Percentiles rank a stretch among this genome's conserved stretches.
phyloP scores from a whole-genome alignment of 129 eudicot species.

The Ambrosia trifida region DNA sequence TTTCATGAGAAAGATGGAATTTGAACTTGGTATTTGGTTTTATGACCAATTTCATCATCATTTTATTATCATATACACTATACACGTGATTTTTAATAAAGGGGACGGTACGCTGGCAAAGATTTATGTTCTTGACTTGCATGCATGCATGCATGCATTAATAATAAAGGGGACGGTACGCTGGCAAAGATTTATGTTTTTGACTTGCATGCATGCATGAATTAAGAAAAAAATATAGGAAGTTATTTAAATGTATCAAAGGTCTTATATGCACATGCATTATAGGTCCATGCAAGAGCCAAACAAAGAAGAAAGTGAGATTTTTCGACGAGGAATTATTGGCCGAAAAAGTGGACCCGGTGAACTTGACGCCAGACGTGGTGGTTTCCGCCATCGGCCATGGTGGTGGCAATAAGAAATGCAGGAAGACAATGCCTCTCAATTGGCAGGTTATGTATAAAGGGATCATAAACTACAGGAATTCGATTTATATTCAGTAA shows the following conservation, averaged over 20 bases:
- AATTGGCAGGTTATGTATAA: conserved; percentile 81
- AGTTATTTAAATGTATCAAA: not conserved
- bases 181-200: too few relatives aligned
- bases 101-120: too few relatives aligned
- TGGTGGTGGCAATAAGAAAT: conserved; percentile 32
- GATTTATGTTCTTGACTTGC: not conserved
- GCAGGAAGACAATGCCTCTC: conserved; percentile 56
- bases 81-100: not conserved
- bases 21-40: conserved; percentile 46
- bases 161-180: not conserved
- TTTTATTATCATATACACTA: not conserved
- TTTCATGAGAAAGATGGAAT: conserved; percentile 75
- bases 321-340: conserved; percentile 36
- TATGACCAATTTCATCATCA: not conserved
- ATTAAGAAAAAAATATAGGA: too few relatives aligned
- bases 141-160: not conserved
- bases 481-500: conserved; percentile 32
- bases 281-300: conserved; percentile 42
- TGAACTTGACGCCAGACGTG: conserved; percentile 2
- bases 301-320: conserved; percentile 69
- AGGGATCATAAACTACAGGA: conserved; percentile 64
- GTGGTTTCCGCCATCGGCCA: conserved; percentile 12
- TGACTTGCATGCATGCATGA: not conserved
- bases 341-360: not conserved
- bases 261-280: conserved; percentile 1